phyloP scores from a whole-genome alignment of 805 yeast species.

The Teunomyces gatunensis region DNA sequence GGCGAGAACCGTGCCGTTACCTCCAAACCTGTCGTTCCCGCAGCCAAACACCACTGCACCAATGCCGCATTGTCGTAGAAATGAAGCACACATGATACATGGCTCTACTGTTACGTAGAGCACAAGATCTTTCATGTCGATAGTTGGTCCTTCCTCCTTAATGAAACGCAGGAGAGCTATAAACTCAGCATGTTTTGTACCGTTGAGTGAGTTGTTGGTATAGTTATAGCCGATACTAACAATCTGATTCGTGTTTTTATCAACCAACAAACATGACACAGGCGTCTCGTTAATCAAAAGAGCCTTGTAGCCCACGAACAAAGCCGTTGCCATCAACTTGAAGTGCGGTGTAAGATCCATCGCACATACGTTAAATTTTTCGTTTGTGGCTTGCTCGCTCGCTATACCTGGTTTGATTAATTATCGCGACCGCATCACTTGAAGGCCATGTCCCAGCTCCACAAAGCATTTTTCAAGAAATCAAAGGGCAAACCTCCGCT shows the following conservation, averaged over 20 bases:
- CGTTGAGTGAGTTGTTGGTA: constrained; percentile 81
- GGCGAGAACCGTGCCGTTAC: constrained; percentile 82
- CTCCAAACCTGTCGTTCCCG: constrained; percentile 94
- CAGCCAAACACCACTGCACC: constrained; percentile 82
- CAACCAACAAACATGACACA: constrained; percentile 68
- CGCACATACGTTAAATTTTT: background rate
- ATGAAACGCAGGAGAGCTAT: constrained; percentile 57
- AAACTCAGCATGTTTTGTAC: constrained; percentile 92
- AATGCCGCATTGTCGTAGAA: constrained; percentile 77
- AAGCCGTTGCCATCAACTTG: constrained; percentile 50
- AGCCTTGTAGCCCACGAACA: constrained; percentile 61
- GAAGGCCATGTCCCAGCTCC: constrained; percentile 13
- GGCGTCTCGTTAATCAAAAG: constrained; percentile 73
- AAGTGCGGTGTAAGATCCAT: constrained; percentile 20
- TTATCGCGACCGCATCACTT: background rate
- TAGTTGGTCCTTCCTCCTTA: constrained; percentile 6
- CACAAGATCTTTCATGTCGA: constrained; percentile 50
- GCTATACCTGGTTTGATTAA: background rate
- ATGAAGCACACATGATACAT: constrained; percentile 96
- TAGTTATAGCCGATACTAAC: constrained; percentile 80
- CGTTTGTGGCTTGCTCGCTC: too few relatives aligned
- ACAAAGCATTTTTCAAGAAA: constrained; percentile 8
- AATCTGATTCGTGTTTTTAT: constrained; percentile 39
- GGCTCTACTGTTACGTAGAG: constrained; percentile 97
- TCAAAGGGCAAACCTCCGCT: constrained; percentile 1